phyloP scores from a whole-genome alignment of 148 eudicot species.

The Salicornia ramosissima region DNA sequence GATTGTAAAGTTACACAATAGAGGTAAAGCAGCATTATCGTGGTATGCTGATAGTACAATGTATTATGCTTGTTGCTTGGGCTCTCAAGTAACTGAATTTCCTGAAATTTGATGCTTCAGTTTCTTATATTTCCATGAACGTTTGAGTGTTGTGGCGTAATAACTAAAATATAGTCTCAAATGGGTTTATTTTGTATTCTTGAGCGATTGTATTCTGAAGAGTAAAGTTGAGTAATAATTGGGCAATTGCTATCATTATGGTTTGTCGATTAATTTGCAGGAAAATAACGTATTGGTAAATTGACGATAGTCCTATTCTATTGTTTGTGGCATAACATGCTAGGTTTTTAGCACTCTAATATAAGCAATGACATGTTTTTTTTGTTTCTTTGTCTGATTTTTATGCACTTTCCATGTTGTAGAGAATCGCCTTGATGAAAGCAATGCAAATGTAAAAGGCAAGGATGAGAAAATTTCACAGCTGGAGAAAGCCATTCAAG shows the following conservation, averaged over 20 bases:
- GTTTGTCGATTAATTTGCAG: neutral
- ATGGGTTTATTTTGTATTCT: neutral
- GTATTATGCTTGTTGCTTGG: neutral
- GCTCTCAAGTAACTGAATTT: neutral
- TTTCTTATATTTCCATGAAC: neutral
- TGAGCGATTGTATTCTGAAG: neutral
- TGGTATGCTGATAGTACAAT: neutral
- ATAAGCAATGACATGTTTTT: neutral
- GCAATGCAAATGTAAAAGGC: slow-evolving; percentile 39
- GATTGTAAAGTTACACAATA: neutral
- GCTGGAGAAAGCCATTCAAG: slow-evolving; percentile 49
- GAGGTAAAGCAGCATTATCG: neutral
- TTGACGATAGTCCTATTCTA: neutral
- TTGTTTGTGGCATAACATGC: neutral
- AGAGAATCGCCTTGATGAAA: slow-evolving; percentile 57
- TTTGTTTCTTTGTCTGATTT: neutral
- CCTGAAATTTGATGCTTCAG: neutral
- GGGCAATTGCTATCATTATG: neutral
- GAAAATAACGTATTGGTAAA: neutral
- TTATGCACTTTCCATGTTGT: neutral
- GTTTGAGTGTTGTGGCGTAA: neutral
- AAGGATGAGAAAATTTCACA: slow-evolving; percentile 56
- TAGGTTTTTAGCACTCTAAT: neutral
- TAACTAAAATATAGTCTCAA: neutral
- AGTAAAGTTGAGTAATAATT: neutral